Evolutionary conservation across 768 basidiomycete genomes (phyloP), one percentile per base, ranked within the genome.

Genomic region (Boletus reticuloceps): DNA sequence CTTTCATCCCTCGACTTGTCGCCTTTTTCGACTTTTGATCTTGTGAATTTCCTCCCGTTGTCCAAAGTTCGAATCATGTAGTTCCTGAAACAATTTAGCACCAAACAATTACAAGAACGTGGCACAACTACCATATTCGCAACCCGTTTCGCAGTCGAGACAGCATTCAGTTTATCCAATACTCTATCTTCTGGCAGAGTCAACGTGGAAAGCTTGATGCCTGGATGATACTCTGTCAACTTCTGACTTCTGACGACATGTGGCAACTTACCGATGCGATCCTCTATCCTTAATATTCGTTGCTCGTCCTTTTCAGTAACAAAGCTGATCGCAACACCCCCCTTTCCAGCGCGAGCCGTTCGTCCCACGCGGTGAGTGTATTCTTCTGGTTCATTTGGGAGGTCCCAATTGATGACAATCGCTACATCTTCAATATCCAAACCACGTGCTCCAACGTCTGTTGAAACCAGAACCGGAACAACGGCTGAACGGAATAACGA

Each of bases 361-460:
- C 94, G 75, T 42, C 94, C 94, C 1, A 99, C 97, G 20, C 97
- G 83, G 75, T 99, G 97, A 2, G 93, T 90, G 67, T 99, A 99
- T 69, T 96, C 95, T 70, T 96, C 96, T 6, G 92, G 80, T 66
- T 88, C 86, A 13, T 80, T 78, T 14, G 97, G 97, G 58, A 98
- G 76, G 70, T 99, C 96, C 94, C 95, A 99, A 60, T 99, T 98
- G 54, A 99, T 79, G 19, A 99, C 93, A 77, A 98, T 84, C 12
- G 91, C 94, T 12, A 99, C 95, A 61, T 95, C 92, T 57, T 93
- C 93, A 53, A 98, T 96, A 73, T 98, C 97, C 55, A 99, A 74
- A 31, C 97, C 97, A 64, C 97, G 86, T 19, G 91, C 89, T 16
- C 93, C 97, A 32, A 99, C 96, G 68, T 98, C 96, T 9, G 96